These are phyloP conservation scores for Westerdykella aurantiaca DNA, from an alignment of 2,329 filamentous ascomycete species.

Conservation along the genomic window DNA sequence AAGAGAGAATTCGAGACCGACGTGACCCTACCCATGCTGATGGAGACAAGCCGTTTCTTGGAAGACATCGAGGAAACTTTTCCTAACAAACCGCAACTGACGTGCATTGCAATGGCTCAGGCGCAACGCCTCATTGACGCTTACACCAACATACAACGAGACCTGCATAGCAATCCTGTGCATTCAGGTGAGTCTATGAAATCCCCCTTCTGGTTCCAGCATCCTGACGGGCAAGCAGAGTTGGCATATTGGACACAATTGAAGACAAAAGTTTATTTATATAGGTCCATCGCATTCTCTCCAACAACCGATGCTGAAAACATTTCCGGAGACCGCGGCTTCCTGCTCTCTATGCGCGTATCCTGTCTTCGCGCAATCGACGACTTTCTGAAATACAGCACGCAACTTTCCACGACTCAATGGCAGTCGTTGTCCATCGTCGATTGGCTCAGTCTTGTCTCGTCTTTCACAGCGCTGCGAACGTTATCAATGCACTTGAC, in stretches of 20 bases:
- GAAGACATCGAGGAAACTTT: constrained; percentile 35
- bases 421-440: constrained; percentile 27
- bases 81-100: constrained; percentile 20
- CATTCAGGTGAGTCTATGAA: too few relatives aligned
- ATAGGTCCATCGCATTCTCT: constrained; percentile 14
- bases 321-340: constrained; percentile 10
- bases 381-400: constrained; percentile 29
- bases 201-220: too few relatives aligned
- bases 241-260: constrained; percentile 31
- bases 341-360: constrained; percentile 32
- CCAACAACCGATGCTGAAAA: too few relatives aligned
- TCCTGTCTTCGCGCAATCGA: constrained; percentile 28
- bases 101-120: constrained; percentile 27
- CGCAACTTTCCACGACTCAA: constrained; percentile 20
- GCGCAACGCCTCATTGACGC: constrained; percentile 21
- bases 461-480: constrained; percentile 24
- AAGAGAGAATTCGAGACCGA: constrained; percentile 29
- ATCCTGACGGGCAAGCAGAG: constrained; percentile 9
- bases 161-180: too few relatives aligned
- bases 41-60: constrained; percentile 31
- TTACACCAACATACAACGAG: too few relatives aligned
- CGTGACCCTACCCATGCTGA: constrained; percentile 22
- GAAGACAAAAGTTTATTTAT: constrained; percentile 24
- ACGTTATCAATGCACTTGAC: constrained; percentile 26
- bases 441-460: constrained; percentile 30